These are phyloP conservation scores for Aureobasidium subglaciale DNA, from an alignment of 2,329 filamentous ascomycete genomes.

Conservation along the genomic window DNA sequence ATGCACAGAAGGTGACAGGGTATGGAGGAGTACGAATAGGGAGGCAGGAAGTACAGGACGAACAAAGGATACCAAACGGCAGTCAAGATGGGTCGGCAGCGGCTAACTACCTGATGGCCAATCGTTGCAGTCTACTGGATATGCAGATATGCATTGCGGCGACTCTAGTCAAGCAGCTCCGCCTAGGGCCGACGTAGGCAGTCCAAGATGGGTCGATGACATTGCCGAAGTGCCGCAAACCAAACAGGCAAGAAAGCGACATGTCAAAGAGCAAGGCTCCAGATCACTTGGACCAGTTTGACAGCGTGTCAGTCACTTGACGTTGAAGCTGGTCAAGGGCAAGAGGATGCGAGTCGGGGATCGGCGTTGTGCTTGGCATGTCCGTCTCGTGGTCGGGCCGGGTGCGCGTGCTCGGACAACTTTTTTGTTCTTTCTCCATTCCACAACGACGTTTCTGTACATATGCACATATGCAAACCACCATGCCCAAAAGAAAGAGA, in stretches of 20 bases:
- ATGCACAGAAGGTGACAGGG: neutral
- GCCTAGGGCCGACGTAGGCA: neutral
- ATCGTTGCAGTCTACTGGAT: neutral
- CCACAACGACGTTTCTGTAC: neutral
- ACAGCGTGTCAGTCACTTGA: conserved; percentile 13
- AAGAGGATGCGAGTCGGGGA: conserved; percentile 5
- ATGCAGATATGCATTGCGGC: conserved; percentile 2
- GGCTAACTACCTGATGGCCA: neutral
- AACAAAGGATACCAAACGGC: conserved; percentile 3
- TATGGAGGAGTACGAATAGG: neutral
- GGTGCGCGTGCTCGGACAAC: neutral
- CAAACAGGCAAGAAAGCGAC: conserved; percentile 8
- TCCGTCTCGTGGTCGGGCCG: neutral
- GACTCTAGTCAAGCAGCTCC: conserved; percentile 1
- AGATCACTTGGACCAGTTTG: neutral
- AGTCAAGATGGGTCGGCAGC: neutral
- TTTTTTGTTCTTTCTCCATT: conserved; percentile 3
- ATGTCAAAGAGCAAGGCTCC: neutral
- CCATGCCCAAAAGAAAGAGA: conserved; percentile 29
- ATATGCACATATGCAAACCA: conserved; percentile 3
- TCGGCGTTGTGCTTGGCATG: neutral
- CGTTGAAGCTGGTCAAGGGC: conserved; percentile 1
- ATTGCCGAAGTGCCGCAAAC: neutral
- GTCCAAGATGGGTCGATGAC: neutral
- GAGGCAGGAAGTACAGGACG: conserved; percentile 1